Conservation (phyloP, 371 early-diverging fungal species). For the Thermomucor indicae-seudaticae region DNA sequence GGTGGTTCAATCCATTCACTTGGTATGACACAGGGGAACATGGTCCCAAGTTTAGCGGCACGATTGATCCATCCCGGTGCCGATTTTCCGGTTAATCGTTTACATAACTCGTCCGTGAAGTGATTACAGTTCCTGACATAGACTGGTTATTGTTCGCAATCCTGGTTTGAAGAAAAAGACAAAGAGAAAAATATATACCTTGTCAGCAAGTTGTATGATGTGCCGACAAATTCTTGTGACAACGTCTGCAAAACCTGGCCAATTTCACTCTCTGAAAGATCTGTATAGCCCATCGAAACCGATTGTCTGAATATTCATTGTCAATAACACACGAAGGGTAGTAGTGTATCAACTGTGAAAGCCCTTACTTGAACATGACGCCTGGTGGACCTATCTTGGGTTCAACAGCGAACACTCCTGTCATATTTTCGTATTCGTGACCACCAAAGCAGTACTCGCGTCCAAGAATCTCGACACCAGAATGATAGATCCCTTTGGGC, state of each 20-base stretch:
- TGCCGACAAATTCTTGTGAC: constrained; percentile 54
- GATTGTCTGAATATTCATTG: constrained; percentile 41
- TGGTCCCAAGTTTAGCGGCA: constrained; percentile 60
- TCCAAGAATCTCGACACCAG: constrained; percentile 59
- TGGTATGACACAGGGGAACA: constrained; percentile 67
- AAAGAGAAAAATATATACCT: constrained; percentile 44
- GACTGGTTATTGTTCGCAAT: neutral
- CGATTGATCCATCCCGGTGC: constrained; percentile 68
- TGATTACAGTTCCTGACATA: constrained; percentile 62
- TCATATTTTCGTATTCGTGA: constrained; percentile 52
- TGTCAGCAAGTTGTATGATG: constrained; percentile 55
- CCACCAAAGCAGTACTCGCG: constrained; percentile 67
- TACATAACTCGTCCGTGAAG: constrained; percentile 55
- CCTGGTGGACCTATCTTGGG: constrained; percentile 58
- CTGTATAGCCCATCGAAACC: constrained; percentile 52
- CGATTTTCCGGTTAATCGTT: constrained; percentile 47
- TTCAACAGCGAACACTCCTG: constrained; percentile 59
- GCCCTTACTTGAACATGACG: constrained; percentile 52
- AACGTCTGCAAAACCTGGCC: constrained; percentile 43
- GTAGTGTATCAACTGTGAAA: neutral
- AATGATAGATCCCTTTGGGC: constrained; percentile 56
- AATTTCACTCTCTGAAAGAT: constrained; percentile 43
- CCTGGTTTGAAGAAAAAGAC: neutral
- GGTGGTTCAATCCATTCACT: constrained; percentile 67
- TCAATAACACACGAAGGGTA: neutral